Evolutionary conservation across 495 filamentous ascomycete genomes (phyloP), one percentile per base, ranked within the genome.

Genomic region (Venustampulla echinocandica): DNA sequence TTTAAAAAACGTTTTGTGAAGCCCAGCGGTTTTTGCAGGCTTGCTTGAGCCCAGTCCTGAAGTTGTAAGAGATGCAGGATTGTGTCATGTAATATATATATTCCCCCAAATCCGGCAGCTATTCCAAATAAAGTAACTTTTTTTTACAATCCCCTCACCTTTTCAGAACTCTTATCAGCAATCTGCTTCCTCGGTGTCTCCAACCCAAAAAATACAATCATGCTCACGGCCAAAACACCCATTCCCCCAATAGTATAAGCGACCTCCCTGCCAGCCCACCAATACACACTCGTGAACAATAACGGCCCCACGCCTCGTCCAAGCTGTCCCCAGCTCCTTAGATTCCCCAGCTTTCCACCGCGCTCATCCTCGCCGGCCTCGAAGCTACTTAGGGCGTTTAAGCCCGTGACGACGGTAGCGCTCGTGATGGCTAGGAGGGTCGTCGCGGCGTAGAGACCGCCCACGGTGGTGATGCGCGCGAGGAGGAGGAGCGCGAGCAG

Each of bases 281-380:
- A 99, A 67, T 97, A 99, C 47, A 99, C 70, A n/a, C 85, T 82
- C 54, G 90, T 96, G 57, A 97, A 99, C 36, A 93, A 59, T 19
- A 97, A 56, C 1, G 92, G 92, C 0, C 92, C 92, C 15, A 90
- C 62, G 2, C 90, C 85, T 18, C 93, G 70, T 2, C 92, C 93
- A 9, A 89, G 69, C 67, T 97, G 92, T 2, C 92, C 84, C 67
- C 69, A 76, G 58, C 87, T 90, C 18, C 92, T 69, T 47, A 95
- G 77, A 40, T 86, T 78, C 0, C 92, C 92, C 49, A 97, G 62
- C 44, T 92, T 92, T 17, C 79, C 79, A 1, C 92, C 92, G 24
- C 92, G 74, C 64, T 96, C 87, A 9, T 69, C 75, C 52, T 83
- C 85, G 14, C 68, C 71, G 1, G 87, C 87, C 62, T 95, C 90